Conservation (phyloP, 2,329 filamentous ascomycete genomes). For the Fusarium sp. region DNA sequence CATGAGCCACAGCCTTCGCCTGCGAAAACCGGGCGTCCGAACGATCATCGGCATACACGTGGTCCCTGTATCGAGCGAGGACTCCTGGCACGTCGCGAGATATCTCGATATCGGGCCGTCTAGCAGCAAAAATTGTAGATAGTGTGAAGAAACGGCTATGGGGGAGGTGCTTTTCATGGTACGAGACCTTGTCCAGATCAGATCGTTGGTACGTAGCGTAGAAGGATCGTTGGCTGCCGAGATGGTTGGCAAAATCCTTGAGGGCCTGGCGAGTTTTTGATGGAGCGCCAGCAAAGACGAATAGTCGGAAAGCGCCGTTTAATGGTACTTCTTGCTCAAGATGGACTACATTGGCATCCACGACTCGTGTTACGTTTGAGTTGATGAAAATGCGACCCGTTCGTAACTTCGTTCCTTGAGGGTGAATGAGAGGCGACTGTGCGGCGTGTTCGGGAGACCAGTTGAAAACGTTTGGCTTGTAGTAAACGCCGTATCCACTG, state of each 20-base stretch:
- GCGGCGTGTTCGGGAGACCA: slow-evolving; percentile 81
- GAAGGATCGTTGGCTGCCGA: slow-evolving; percentile 77
- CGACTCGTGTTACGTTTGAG: slow-evolving; percentile 84
- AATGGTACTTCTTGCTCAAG: slow-evolving; percentile 90
- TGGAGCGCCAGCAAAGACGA: slow-evolving; percentile 82
- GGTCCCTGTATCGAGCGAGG: slow-evolving; percentile 80
- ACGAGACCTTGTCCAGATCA: slow-evolving; percentile 71
- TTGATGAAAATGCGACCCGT: slow-evolving; percentile 82
- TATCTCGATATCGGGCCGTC: slow-evolving; percentile 78
- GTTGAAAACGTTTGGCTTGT: slow-evolving; percentile 84
- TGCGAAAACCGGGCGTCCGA: slow-evolving; percentile 76
- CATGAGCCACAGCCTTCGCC: slow-evolving; percentile 80
- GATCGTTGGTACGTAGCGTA: slow-evolving; percentile 72
- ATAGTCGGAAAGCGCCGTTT: slow-evolving; percentile 89
- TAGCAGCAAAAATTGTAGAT: slow-evolving; percentile 77
- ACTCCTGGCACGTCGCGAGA: slow-evolving; percentile 74
- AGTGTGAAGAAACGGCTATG: slow-evolving; percentile 86
- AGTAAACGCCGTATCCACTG: slow-evolving; percentile 89
- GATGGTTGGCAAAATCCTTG: slow-evolving; percentile 72
- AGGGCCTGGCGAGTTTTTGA: slow-evolving; percentile 70
- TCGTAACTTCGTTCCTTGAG: slow-evolving; percentile 71
- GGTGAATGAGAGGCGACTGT: slow-evolving; percentile 75
- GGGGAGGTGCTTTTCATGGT: slow-evolving; percentile 86
- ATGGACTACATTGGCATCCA: slow-evolving; percentile 89
- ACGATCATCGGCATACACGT: slow-evolving; percentile 88